These are phyloP conservation scores for Chaetomium tenue DNA, from an alignment of 495 filamentous ascomycete genomes.

Conservation along the genomic window DNA sequence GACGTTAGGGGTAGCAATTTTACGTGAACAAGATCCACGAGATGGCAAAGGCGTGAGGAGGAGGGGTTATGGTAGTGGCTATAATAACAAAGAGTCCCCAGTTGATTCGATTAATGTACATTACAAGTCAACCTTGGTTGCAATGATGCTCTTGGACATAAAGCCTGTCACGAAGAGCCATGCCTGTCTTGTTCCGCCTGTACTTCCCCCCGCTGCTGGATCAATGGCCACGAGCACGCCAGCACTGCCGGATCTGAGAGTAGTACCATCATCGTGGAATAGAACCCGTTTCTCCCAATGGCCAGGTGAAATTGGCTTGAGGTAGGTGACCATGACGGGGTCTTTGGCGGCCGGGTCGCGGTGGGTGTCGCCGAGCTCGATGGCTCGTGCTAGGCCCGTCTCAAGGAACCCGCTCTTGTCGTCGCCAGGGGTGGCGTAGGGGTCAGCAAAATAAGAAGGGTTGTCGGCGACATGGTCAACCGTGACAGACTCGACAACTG, in stretches of 20 bases:
- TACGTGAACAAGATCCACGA: slow-evolving; percentile 45
- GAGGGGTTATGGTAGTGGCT: neutral
- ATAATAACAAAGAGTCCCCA: neutral
- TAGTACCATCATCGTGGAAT: slow-evolving; percentile 59
- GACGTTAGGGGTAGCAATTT: slow-evolving; percentile 26
- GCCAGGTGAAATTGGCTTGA: slow-evolving; percentile 26
- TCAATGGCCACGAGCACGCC: slow-evolving; percentile 56
- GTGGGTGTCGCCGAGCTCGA: slow-evolving; percentile 37
- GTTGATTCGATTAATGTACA: neutral
- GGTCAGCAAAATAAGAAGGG: slow-evolving; percentile 53
- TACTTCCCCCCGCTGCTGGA: slow-evolving; percentile 31
- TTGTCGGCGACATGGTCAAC: slow-evolving; percentile 56
- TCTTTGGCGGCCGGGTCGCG: slow-evolving; percentile 44
- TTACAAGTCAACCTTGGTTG: slow-evolving; percentile 54
- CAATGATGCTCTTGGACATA: slow-evolving; percentile 51
- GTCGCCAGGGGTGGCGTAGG: slow-evolving; percentile 52
- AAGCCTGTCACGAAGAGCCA: slow-evolving; percentile 62
- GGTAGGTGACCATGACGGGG: slow-evolving; percentile 51
- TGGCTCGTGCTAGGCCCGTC: slow-evolving; percentile 47
- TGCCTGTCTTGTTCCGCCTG: slow-evolving; percentile 41
- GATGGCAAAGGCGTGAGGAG: slow-evolving; percentile 34
- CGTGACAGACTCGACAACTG: slow-evolving; percentile 42
- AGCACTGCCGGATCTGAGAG: slow-evolving; percentile 51
- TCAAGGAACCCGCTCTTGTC: slow-evolving; percentile 56
- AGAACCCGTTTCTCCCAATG: slow-evolving; percentile 48